Conservation (phyloP, 495 filamentous ascomycete species). For the Trypethelium eluteriae region DNA sequence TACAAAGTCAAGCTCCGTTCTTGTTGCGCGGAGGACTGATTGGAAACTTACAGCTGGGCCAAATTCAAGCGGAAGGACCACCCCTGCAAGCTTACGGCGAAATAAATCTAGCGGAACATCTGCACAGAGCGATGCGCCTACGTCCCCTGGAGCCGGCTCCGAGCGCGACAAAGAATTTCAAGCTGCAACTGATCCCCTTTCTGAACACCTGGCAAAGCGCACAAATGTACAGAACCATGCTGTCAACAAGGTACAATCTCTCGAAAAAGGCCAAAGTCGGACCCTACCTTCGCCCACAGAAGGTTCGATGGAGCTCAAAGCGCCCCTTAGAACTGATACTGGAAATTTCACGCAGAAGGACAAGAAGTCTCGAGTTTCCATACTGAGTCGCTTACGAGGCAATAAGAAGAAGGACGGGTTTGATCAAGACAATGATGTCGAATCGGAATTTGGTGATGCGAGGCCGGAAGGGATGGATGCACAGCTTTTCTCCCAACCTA, state of each 20-base stretch:
- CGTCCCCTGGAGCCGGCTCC: conserved; percentile 1
- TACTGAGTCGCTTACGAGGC: conserved; percentile 83
- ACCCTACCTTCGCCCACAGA: conserved; percentile 18
- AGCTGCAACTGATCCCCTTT: conserved; percentile 49
- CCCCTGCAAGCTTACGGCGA: conserved; percentile 10
- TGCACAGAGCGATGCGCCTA: neutral
- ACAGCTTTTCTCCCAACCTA: conserved; percentile 68
- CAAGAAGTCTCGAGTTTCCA: conserved; percentile 74
- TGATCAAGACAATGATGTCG: conserved; percentile 38
- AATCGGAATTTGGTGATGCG: conserved; percentile 60
- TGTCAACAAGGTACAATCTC: conserved; percentile 14
- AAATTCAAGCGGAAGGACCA: conserved; percentile 5
- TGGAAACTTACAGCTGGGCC: neutral
- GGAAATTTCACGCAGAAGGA: conserved; percentile 15
- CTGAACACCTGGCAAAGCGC: conserved; percentile 72
- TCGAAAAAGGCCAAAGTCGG: conserved; percentile 11
- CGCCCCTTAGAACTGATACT: conserved; percentile 23
- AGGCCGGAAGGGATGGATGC: conserved; percentile 75
- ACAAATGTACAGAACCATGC: conserved; percentile 57
- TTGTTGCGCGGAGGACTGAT: neutral
- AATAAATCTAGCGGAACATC: conserved; percentile 6
- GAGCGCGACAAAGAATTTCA: conserved; percentile 17
- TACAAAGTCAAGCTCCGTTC: too few species aligned
- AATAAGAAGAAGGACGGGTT: conserved; percentile 62
- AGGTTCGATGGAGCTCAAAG: conserved; percentile 7